Base-by-base conservation (phyloP, 2,329 filamentous ascomycete species). In the Alternaria sp. region DNA sequence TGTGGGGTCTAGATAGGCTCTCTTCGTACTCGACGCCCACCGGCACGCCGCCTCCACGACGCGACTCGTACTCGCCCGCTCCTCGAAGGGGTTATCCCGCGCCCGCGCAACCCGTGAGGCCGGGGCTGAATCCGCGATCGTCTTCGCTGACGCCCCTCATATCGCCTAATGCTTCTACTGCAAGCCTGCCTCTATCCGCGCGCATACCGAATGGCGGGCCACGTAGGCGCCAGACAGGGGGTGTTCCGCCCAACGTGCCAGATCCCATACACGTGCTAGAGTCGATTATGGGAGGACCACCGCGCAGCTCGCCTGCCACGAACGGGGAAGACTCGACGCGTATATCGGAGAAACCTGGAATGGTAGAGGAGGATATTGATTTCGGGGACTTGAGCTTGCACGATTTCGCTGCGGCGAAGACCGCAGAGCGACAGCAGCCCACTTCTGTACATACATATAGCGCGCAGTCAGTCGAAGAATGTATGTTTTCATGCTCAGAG, bases 1-100 rank as follows among this genome's bases (percentile, higher is more conserved):
- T 97, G 93, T 97, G 94, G 94, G 77, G 77, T 3, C 89, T 96
- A 77, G 94, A 97, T 83, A 91, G 94, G 79, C 89, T 97, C 69
- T 90, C 91, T 68, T 89, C 87, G 73, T 90, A 91, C 80, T 87
- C 89, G 61, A 89, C 87, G 78, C 83, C 88, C 81, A 84, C 87
- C 60, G 86, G 87, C 67, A 88, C 88, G 62, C 87, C 89, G 59
- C 88, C 75, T 83, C 89, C 64, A 37, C 85, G 86, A 63, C 89
- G 87, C 78, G 89, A 93, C 77, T 84, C 90, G 54, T 91, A 89
- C 75, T 94, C 93, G 67, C 91, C 92, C 51, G 86, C 89, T 44
- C 86, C 91, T 76, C 87, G 91, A 55, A 88, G 90, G 87, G 75
- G 88, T 87, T 75, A 87, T 92, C 62, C 90, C 87, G 45, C 68